Conservation (phyloP, 1,284 basidiomycete species). For the Leucoagaricus sp. region DNA sequence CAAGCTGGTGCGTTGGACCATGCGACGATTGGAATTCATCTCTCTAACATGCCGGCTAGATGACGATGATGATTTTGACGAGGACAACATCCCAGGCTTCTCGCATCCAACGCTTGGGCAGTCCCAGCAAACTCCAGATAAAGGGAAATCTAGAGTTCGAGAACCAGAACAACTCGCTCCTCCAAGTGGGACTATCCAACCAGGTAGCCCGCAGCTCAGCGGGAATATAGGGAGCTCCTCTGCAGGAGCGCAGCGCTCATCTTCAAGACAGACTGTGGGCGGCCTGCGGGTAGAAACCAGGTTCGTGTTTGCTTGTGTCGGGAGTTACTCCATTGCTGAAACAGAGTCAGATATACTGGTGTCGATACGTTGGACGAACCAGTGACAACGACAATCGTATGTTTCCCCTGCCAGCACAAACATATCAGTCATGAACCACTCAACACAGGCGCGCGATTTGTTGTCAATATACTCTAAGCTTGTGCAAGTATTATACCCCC, state of each 20-base stretch:
- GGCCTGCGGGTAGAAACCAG: slow-evolving; percentile 89
- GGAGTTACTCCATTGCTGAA: background rate
- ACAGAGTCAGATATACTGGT: slow-evolving; percentile 65
- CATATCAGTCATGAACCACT: slow-evolving; percentile 5
- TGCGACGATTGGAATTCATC: background rate
- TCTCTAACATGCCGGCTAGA: slow-evolving; percentile 35
- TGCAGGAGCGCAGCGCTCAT: slow-evolving; percentile 31
- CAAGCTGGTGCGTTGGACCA: slow-evolving; percentile 54
- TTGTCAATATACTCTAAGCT: slow-evolving; percentile 90
- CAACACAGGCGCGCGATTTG: slow-evolving; percentile 76
- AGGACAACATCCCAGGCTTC: slow-evolving; percentile 77
- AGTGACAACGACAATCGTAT: slow-evolving; percentile 83
- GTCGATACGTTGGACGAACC: slow-evolving; percentile 91
- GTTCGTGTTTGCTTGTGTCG: slow-evolving; percentile 39
- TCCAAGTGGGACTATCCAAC: slow-evolving; percentile 29
- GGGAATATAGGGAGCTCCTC: slow-evolving; percentile 72
- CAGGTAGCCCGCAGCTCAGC: slow-evolving; percentile 47
- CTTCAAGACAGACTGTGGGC: slow-evolving; percentile 67
- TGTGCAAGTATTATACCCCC: slow-evolving; percentile 90
- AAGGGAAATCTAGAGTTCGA: slow-evolving; percentile 67
- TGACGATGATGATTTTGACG: slow-evolving; percentile 80
- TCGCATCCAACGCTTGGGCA: slow-evolving; percentile 56
- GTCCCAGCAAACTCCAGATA: slow-evolving; percentile 36
- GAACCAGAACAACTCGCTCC: slow-evolving; percentile 56
- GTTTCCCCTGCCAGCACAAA: slow-evolving; percentile 29